phyloP scores from a whole-genome alignment of 305 asterid genomes.

The Rubia tinctorum region DNA sequence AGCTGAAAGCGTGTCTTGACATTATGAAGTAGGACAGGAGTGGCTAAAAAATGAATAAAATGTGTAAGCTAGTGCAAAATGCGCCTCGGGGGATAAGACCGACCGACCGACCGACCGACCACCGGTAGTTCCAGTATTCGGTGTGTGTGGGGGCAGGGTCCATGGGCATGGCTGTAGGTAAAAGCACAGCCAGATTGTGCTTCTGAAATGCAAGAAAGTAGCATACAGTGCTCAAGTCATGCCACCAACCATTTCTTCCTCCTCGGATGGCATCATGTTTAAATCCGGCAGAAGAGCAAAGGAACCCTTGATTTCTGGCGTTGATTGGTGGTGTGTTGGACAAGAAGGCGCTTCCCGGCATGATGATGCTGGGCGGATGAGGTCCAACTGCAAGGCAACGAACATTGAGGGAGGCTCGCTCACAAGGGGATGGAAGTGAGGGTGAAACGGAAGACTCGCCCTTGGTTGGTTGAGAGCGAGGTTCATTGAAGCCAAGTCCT shows the following conservation, averaged over 20 bases:
- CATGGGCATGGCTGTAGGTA: not conserved
- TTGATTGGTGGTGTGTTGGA: slow-evolving; percentile 15
- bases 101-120: too few relatives aligned
- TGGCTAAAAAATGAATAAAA: not conserved
- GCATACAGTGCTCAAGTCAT: slow-evolving; percentile 7
- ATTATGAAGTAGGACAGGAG: not conserved
- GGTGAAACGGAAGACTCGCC: slow-evolving; percentile 20
- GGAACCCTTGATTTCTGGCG: too few relatives aligned
- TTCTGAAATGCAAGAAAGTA: not conserved
- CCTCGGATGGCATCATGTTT: slow-evolving; percentile 32
- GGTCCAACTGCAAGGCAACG: slow-evolving; percentile 27
- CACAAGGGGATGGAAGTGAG: not conserved
- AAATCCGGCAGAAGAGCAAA: slow-evolving; percentile 38
- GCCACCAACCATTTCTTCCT: slow-evolving; percentile 21
- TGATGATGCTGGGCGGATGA: slow-evolving; percentile 1
- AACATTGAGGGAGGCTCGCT: too few relatives aligned
- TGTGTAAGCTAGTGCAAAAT: not conserved
- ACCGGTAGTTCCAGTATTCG: too few relatives aligned
- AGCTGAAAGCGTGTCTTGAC: too few relatives aligned
- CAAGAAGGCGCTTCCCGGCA: not conserved
- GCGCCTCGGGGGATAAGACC: not conserved
- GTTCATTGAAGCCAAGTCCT: slow-evolving; percentile 32
- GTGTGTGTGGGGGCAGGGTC: too few relatives aligned
- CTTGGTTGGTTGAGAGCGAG: slow-evolving; percentile 24
- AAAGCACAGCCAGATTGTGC: slow-evolving; percentile 7